Evolutionary conservation across 2,329 filamentous ascomycete species (phyloP), one percentile per base, ranked within the genome.

Genomic region (Plenodomus biglobosus): DNA sequence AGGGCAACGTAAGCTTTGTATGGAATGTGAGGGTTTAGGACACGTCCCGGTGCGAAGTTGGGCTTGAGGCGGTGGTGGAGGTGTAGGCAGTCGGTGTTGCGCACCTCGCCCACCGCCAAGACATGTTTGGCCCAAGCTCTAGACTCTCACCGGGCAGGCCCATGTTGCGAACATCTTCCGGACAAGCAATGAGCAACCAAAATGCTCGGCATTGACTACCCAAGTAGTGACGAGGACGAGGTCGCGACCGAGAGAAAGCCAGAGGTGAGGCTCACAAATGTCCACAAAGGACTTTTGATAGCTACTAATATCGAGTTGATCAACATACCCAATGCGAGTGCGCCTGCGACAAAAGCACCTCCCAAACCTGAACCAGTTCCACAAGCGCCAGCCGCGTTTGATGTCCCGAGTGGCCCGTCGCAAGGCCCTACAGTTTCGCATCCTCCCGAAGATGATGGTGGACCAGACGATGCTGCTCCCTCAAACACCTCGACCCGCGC

Each of bases 401-500:
- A 20, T n/a, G 46, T 61, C 40, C 41, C 59, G 34, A 62, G 53
- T 51, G 65, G 60, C 13, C 67, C 67, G 11, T 46, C 54, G 2
- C 59, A 66, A 56, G 68, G 62, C 5, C 68, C 69, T 27, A 52
- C 59, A 5, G 58, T 53, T 16, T 54, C 60, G 32, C 53, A 61
- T 13, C 58, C 58, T 20, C 48, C 57, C 32, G 53, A 41, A 38
- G 56, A 61, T 2, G 42, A 57, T 22, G 54, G 40, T 15, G 18
- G 44, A 34, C 44, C 37, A 24, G 51, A 62, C 43, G 51, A 58
- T 43, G 59, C 52, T 50, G 66, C 64, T 43, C 92, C 87, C 1
- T 87, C 87, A 1, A 90, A 90, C 72, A 82, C 85, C 1, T 75
- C 81, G 39, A 81, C 78, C 51, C 85, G 87, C 56, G 77, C 83